Percentiles rank a stretch among this genome's conserved stretches.
Conservation (phyloP, 192 early-diverging fungal genomes). For the Backusella sp. region DNA sequence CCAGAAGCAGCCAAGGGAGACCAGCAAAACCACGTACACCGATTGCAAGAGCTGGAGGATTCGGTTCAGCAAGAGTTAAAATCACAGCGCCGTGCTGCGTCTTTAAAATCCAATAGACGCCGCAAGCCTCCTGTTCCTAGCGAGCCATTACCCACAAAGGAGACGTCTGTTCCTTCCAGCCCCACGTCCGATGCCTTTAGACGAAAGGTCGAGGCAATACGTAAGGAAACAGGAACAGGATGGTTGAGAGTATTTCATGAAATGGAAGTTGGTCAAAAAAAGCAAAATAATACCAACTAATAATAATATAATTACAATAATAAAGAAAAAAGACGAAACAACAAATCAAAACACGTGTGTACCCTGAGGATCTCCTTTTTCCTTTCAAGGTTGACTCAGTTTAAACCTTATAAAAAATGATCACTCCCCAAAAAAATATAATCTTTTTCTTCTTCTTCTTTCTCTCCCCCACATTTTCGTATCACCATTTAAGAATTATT, state of each 20-base stretch:
- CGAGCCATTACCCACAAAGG: not conserved
- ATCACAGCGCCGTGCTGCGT: slow-evolving; percentile 16
- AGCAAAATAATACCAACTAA: not conserved
- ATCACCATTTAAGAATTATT: not conserved
- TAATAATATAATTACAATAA: not conserved
- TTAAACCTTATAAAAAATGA: not conserved
- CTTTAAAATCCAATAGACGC: slow-evolving; percentile 12
- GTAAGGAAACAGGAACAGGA: slow-evolving; percentile 49
- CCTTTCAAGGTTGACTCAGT: not conserved
- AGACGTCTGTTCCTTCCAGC: not conserved
- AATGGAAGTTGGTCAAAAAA: slow-evolving; percentile 35
- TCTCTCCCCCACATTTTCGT: not conserved
- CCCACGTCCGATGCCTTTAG: slow-evolving; percentile 37
- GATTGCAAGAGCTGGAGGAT: slow-evolving; percentile 11
- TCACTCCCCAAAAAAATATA: not conserved
- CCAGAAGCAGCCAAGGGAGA: slow-evolving; percentile 15
- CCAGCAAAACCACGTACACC: slow-evolving; percentile 9
- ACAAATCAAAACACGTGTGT: not conserved
- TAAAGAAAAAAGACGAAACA: not conserved
- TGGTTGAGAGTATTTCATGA: slow-evolving; percentile 55
- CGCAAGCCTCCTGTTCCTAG: slow-evolving; percentile 15
- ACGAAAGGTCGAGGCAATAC: slow-evolving; percentile 49
- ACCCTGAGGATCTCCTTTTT: not conserved
- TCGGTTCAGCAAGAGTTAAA: slow-evolving; percentile 17
- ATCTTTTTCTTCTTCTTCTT: not conserved